Evolutionary conservation across 2,329 filamentous ascomycete species (phyloP).

Genomic region (Akanthomyces dipterigenus): DNA sequence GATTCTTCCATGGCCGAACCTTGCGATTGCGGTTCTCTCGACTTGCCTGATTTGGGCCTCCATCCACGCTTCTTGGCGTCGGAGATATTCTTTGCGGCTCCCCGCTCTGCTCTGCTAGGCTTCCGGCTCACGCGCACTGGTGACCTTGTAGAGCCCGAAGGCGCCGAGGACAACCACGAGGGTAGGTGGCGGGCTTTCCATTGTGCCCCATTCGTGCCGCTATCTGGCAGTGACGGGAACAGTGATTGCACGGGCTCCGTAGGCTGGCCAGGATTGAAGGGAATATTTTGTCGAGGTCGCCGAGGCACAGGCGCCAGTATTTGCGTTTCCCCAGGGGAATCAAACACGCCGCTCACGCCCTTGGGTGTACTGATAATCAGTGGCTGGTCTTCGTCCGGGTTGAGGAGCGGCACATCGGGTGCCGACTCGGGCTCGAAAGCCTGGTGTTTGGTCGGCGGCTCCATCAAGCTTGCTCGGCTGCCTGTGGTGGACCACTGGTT

Average conservation of each 20-base stretch:
- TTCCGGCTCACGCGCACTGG: constrained; percentile 39
- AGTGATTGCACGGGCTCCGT: constrained; percentile 14
- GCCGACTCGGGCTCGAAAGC: not conserved
- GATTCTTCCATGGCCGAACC: constrained; percentile 23
- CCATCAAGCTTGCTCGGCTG: constrained; percentile 22
- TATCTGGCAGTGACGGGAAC: constrained; percentile 8
- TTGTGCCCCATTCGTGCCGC: not conserved
- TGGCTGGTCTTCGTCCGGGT: constrained; percentile 39
- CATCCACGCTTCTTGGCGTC: constrained; percentile 55
- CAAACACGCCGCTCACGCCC: constrained; percentile 48
- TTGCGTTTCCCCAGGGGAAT: constrained; percentile 39
- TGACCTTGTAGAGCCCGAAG: constrained; percentile 28
- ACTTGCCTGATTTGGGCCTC: constrained; percentile 36
- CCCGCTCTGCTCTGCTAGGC: constrained; percentile 51
- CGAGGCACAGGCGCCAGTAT: constrained; percentile 48
- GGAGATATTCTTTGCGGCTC: constrained; percentile 55
- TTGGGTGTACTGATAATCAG: constrained; percentile 55
- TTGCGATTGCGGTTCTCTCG: constrained; percentile 22
- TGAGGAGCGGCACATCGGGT: constrained; percentile 4
- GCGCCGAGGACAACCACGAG: constrained; percentile 30
- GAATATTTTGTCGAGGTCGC: constrained; percentile 33
- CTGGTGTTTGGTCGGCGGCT: constrained; percentile 11
- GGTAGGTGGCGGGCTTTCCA: constrained; percentile 19
- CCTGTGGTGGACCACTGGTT: constrained; percentile 35
- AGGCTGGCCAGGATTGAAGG: constrained; percentile 12